Base-by-base conservation (phyloP, 345 rosid genomes). In the Ceriops decandra region DNA sequence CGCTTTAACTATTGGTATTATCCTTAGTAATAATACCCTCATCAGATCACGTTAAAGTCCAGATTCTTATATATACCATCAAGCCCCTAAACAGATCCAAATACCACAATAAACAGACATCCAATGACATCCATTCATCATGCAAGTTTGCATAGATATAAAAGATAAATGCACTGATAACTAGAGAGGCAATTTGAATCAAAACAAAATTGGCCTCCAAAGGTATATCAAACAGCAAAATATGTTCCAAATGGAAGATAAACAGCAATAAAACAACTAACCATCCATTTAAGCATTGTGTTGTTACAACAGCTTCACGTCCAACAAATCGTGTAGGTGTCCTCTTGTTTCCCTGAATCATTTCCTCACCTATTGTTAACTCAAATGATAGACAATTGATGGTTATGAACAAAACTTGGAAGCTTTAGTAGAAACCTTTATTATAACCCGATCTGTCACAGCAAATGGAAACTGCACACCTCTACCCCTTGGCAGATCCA, bases 281-380 rank as follows among this genome's bases (percentile, higher is more conserved):
- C 97, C 98, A 92, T 87, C 97, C 98, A 74, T 92, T 90, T 77
- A 92, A 79, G 95, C 98, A 92, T 52, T 90, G 98, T 20, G 98
- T 87, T 73, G 92, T 92, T 61, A 90, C 92, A 60, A 90, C 84
- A 59, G 98, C 96, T 80, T 86, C 88, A 31, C 98, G 96, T 71
- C 96, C 98, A 42, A 92, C 98, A 85, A 92, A 92, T 60, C 91
- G 87, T 69, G 81, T 85, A 5, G 96, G 98, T 13, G 95, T 92
- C 82, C 98, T 87, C 79, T 88, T 92, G 93, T 92, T 92, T 68
- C 98, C 98, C 98, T 92, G 76, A 36, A 63, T 60, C 74, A 82
- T 67, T 65, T 32, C 26, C 64, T 58, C 24, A 64, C 73, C 22
- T 33, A 65, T 71, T 56, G 54, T 62, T 60, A 72, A 32, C 62